Evolutionary conservation across 495 filamentous ascomycete species (phyloP).

Genomic region (Penicillium fimorum): DNA sequence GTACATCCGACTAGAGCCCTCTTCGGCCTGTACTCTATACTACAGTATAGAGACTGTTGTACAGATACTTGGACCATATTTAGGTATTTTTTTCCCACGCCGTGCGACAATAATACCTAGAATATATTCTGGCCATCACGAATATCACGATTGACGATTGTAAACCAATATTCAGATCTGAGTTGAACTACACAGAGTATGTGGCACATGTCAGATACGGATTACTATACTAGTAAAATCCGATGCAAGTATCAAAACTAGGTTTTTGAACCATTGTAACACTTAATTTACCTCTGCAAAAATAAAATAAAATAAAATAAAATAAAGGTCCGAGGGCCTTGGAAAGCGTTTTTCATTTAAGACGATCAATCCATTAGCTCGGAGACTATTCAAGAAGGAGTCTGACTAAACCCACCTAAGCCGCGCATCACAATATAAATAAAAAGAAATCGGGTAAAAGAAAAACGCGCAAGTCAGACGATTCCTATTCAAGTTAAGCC

Average conservation of each 20-base stretch:
- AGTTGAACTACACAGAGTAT: not conserved
- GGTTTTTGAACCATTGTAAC: not conserved
- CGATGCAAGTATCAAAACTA: not conserved
- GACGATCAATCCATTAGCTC: slow-evolving; percentile 1
- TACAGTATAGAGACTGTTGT: not conserved
- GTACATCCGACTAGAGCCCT: not conserved
- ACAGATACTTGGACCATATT: not conserved
- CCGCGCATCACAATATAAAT: slow-evolving; percentile 34
- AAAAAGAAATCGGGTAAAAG: not conserved
- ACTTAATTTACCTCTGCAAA: not conserved
- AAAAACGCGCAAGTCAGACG: not conserved
- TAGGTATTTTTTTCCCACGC: not conserved
- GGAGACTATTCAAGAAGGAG: slow-evolving; percentile 2
- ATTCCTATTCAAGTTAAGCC: slow-evolving; percentile 24
- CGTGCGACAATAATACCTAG: not conserved
- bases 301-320: not conserved
- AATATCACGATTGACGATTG: slow-evolving; percentile 1
- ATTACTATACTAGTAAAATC: not conserved
- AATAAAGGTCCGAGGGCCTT: not conserved
- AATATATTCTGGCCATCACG: not conserved
- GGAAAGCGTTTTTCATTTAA: slow-evolving; percentile 1
- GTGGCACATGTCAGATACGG: not conserved
- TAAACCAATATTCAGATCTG: not conserved
- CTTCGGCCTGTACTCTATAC: not conserved
- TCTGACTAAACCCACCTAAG: not conserved